Evolutionary conservation across 257 asterid species (phyloP).

Genomic region (Vinca minor): DNA sequence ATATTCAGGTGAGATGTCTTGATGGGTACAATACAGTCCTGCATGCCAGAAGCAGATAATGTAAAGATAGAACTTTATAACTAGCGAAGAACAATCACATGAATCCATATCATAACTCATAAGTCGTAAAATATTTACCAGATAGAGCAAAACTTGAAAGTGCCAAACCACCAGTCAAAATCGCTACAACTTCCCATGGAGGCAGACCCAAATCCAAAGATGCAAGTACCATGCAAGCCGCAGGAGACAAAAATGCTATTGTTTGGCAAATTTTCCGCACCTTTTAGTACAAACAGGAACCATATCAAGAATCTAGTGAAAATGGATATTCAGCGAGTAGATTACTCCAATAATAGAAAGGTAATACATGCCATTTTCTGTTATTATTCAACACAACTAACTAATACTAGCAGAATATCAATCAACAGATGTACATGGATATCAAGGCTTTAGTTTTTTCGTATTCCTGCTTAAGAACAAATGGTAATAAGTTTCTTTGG

Average conservation of each 20-base stretch:
- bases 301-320: neutral
- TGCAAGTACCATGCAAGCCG: constrained; percentile 86
- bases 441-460: neutral
- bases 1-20: constrained; percentile 94
- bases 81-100: constrained; percentile 5
- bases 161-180: constrained; percentile 82
- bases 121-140: constrained; percentile 33
- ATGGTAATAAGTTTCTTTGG: neutral
- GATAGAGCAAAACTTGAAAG: constrained; percentile 89
- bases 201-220: constrained; percentile 77
- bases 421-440: neutral
- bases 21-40: constrained; percentile 97
- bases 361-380: neutral
- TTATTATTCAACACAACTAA: neutral
- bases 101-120: neutral
- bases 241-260: constrained; percentile 82
- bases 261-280: constrained; percentile 92
- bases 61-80: constrained; percentile 9
- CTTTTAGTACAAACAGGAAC: constrained; percentile 27
- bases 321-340: neutral
- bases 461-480: neutral
- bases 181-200: constrained; percentile 71
- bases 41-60: constrained; percentile 16
- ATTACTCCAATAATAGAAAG: no score
- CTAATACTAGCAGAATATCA: neutral